These are phyloP conservation scores for Fomes fomentarius DNA, from an alignment of 1,284 basidiomycete genomes.

Conservation along the genomic window DNA sequence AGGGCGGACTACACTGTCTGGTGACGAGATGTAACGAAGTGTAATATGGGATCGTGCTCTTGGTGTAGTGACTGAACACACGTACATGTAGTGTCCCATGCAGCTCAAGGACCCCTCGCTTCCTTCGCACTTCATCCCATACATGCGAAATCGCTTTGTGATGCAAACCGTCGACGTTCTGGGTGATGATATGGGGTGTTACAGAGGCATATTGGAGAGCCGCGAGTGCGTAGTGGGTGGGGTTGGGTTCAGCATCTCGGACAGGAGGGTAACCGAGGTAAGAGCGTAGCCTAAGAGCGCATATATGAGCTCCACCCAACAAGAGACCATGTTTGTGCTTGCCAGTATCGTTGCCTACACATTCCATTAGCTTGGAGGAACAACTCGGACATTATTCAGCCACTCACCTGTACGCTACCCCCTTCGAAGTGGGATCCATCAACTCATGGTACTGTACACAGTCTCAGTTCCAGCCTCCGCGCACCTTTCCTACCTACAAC, in stretches of 20 bases:
- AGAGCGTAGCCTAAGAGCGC: slow-evolving; percentile 70
- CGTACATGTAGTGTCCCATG: slow-evolving; percentile 87
- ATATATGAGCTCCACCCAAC: background rate
- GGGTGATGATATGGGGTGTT: slow-evolving; percentile 77
- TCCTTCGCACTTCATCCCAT: slow-evolving; percentile 40
- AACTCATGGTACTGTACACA: slow-evolving; percentile 77
- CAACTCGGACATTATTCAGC: background rate
- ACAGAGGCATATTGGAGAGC: slow-evolving; percentile 75
- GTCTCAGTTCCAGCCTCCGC: background rate
- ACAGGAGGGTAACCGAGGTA: slow-evolving; percentile 85
- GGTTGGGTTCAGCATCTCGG: slow-evolving; percentile 79
- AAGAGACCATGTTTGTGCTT: slow-evolving; percentile 9
- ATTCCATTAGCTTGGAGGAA: background rate
- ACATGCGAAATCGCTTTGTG: slow-evolving; percentile 64
- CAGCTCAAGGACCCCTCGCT: slow-evolving; percentile 73
- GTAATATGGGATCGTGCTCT: too few species aligned
- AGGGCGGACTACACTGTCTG: too few species aligned
- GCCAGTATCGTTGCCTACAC: slow-evolving; percentile 77
- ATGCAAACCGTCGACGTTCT: slow-evolving; percentile 93
- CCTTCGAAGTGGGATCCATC: slow-evolving; percentile 67
- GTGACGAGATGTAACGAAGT: too few species aligned
- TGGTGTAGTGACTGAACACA: too few species aligned
- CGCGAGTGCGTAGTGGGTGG: slow-evolving; percentile 85
- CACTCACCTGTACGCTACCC: slow-evolving; percentile 65
- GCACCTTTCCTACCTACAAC: background rate